phyloP scores from a whole-genome alignment of 495 filamentous ascomycete species.

The Tuber microsphaerosporum region DNA sequence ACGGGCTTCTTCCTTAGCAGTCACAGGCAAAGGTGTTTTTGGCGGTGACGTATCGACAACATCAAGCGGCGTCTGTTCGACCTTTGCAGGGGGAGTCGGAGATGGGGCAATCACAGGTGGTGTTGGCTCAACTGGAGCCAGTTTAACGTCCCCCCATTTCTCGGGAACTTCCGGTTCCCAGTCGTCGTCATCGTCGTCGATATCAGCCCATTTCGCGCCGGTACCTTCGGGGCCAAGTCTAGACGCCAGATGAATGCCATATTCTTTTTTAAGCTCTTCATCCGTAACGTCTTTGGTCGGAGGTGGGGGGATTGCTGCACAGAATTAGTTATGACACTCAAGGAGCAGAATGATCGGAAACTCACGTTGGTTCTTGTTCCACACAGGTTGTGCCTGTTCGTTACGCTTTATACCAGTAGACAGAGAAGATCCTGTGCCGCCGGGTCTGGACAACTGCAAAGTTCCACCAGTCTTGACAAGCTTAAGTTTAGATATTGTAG shows the following conservation, averaged over 20 bases:
- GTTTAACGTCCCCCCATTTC: conserved; percentile 87
- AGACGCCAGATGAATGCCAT: conserved; percentile 91
- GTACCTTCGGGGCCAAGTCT: conserved; percentile 69
- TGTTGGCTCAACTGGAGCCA: conserved; percentile 47
- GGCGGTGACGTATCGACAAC: conserved; percentile 37
- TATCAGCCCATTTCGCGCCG: conserved; percentile 93
- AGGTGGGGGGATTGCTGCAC: conserved; percentile 59
- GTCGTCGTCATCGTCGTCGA: conserved; percentile 96
- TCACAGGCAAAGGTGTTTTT: conserved; percentile 18
- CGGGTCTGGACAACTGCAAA: conserved; percentile 42
- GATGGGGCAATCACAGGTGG: conserved; percentile 35
- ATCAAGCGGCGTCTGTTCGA: conserved; percentile 22
- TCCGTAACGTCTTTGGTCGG: conserved; percentile 91
- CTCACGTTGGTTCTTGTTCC: conserved; percentile 97
- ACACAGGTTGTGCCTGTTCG: conserved; percentile 60
- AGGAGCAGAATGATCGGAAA: conserved; percentile 22
- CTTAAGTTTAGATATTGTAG: conserved; percentile 35
- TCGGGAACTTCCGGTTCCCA: conserved; percentile 95
- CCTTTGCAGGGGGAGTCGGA: conserved; percentile 14
- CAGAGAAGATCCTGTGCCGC: conserved; percentile 50
- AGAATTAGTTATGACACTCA: conserved; percentile 29
- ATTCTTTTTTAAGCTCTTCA: conserved; percentile 90
- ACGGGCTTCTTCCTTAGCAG: conserved; percentile 24
- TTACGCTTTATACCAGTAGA: conserved; percentile 49
- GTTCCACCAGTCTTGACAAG: conserved; percentile 33